A percentile compares a stretch with the other conserved stretches of the same genome.
phyloP scores from a whole-genome alignment of 2,329 filamentous ascomycete species.

The Seiridium unicorne region DNA sequence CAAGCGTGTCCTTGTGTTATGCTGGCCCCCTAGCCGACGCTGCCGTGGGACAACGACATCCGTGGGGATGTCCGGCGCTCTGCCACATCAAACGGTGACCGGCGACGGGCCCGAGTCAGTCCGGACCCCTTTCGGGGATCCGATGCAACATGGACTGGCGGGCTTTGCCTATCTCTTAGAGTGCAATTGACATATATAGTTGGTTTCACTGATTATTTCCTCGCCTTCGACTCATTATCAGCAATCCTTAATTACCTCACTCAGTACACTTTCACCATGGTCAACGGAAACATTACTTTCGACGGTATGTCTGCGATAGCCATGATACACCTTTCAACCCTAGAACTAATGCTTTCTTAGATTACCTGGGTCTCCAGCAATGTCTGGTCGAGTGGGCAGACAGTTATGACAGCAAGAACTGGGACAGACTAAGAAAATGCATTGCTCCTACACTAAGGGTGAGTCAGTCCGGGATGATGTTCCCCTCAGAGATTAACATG shows the following conservation, averaged over 20 bases:
- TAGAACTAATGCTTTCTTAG: conserved; percentile 12
- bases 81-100: background rate
- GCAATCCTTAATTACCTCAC: background rate
- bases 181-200: background rate
- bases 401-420: conserved; percentile 65
- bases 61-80: conserved; percentile 6
- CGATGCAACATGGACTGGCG: conserved; percentile 1
- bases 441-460: conserved; percentile 60
- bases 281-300: conserved; percentile 11
- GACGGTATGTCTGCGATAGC: background rate
- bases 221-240: background rate
- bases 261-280: conserved; percentile 9
- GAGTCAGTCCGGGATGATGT: conserved; percentile 14
- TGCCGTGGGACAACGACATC: background rate
- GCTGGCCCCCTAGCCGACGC: too few species aligned
- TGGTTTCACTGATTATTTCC: background rate
- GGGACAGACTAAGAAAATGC: conserved; percentile 55
- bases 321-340: background rate
- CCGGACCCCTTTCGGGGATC: conserved; percentile 8
- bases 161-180: background rate
- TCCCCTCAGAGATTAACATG: conserved; percentile 8
- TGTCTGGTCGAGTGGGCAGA: conserved; percentile 57
- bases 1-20: too few species aligned
- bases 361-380: conserved; percentile 28
- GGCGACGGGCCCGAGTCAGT: background rate